Base-by-base conservation (phyloP, 2,329 filamentous ascomycete species). In the Colletotrichum incanum region DNA sequence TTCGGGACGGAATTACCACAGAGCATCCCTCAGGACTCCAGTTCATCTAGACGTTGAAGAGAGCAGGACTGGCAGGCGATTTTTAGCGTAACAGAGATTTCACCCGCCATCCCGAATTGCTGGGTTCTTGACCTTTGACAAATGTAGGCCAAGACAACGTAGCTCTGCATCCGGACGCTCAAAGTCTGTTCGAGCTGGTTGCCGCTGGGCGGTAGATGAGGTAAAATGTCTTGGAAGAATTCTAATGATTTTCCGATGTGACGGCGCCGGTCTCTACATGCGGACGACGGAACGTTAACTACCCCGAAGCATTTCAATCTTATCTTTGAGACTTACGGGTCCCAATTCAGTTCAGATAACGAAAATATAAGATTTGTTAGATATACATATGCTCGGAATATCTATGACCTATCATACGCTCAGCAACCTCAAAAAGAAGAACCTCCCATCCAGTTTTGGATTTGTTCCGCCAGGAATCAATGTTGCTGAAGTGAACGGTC, bases 321-420 rank as follows among this genome's bases (percentile, higher is more conserved):
- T 11, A 11, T 52, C 3, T 52, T 11, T 6, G 16, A 28, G 26
- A 16, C 14, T 2, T 20, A 8, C 3, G 18, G 2, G 14, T 6
- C 16, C 31, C 23, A 3, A 9, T 28, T 14, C 12, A 3, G 3
- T 0, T 23, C 11, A 26, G 47, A 6, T 2, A 9, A 26, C 3
- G 5, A 0, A 1, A 23, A 5, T 3, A 5, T n/a, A 26, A 50
- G 12, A 26, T 3, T 26, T 5, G 11, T 16, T 26, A 5, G n/a
- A 23, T 16, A 37, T 26, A 5, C 23, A 16, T 16, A 16, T 6
- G 49, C 12, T 28, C 1, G 14, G 23, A 18, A 6, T 8, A 16
- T 14, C 2, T 7, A 3, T 28, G 49, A 28, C 23, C 23, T 9
- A 26, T 5, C 14, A 18, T 28, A 3, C 23, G 23, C n/a, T 8